phyloP scores from a whole-genome alignment of 1,284 basidiomycete genomes.

The Acaromyces ingoldii region DNA sequence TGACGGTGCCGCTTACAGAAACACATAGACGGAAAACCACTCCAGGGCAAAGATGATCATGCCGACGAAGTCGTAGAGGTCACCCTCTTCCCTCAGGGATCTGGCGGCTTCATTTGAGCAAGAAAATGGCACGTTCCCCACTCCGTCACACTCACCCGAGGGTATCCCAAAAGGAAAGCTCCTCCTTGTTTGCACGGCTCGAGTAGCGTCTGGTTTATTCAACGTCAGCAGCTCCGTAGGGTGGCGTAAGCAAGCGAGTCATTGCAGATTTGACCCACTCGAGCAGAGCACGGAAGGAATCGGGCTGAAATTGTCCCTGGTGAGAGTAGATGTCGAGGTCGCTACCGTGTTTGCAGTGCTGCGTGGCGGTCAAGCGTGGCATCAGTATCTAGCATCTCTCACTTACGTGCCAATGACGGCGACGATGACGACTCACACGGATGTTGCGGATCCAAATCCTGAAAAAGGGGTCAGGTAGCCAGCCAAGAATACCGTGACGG shows the following conservation, averaged over 20 bases:
- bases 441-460: constrained; percentile 55
- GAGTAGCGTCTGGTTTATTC: too few relatives aligned
- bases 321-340: constrained; percentile 56
- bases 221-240: too few relatives aligned
- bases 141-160: constrained; percentile 7
- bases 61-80: constrained; percentile 32
- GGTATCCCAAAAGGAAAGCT: constrained; percentile 25
- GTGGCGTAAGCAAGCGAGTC: too few relatives aligned
- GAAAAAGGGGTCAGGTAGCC: constrained; percentile 54
- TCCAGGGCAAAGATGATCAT: constrained; percentile 33
- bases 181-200: constrained; percentile 20
- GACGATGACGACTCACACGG: constrained; percentile 25
- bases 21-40: constrained; percentile 31
- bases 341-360: constrained; percentile 55
- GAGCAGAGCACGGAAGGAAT: constrained; percentile 21
- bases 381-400: not conserved
- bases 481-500: constrained; percentile 10
- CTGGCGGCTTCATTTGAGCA: not conserved
- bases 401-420: not conserved
- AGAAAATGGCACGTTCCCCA: not conserved
- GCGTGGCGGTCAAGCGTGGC: not conserved
- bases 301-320: constrained; percentile 24
- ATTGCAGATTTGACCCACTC: too few relatives aligned
- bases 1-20: constrained; percentile 15
- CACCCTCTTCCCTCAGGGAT: constrained; percentile 23